Evolutionary conservation across 83 land plant genomes (phyloP).

Genomic region (Diphasiastrum complanatum): DNA sequence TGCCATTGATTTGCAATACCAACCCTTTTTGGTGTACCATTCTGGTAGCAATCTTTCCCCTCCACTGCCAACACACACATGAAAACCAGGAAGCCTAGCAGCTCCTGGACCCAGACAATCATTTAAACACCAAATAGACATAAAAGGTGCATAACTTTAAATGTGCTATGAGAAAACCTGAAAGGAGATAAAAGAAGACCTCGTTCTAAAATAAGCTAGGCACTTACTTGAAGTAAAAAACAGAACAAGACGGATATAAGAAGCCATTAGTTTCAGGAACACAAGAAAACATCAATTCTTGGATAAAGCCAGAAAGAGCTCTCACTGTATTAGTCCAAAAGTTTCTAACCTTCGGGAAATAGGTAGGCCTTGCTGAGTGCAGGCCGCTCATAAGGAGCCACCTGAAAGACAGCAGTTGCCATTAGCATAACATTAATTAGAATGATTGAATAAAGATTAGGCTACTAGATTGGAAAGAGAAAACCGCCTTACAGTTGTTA

Average conservation of each 20-base stretch:
- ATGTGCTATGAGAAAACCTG: neutral
- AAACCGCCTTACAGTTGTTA: too few relatives aligned
- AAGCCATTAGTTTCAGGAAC: neutral
- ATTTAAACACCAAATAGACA: neutral
- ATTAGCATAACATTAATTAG: neutral
- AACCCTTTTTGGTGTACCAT: slow-evolving; percentile 12
- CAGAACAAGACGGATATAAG: too few relatives aligned
- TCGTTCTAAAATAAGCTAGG: too few relatives aligned
- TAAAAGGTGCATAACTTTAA: neutral
- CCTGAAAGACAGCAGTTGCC: slow-evolving; percentile 39
- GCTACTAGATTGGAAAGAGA: neutral
- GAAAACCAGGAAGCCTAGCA: slow-evolving; percentile 14
- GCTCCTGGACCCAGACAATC: slow-evolving; percentile 31
- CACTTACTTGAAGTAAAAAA: too few relatives aligned
- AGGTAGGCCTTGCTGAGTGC: slow-evolving; percentile 95
- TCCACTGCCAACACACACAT: slow-evolving; percentile 18
- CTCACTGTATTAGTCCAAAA: too few relatives aligned
- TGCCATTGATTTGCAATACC: too few relatives aligned
- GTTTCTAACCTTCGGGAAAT: slow-evolving; percentile 64
- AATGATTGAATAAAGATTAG: neutral
- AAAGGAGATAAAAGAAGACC: neutral
- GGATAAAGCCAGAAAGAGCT: too few relatives aligned
- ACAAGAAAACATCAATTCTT: neutral
- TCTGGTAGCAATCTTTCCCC: slow-evolving; percentile 6
- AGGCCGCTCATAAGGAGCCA: slow-evolving; percentile 98